These are phyloP conservation scores for Lasiodiplodia theobromae DNA, from an alignment of 2,329 filamentous ascomycete species.

Conservation along the genomic window DNA sequence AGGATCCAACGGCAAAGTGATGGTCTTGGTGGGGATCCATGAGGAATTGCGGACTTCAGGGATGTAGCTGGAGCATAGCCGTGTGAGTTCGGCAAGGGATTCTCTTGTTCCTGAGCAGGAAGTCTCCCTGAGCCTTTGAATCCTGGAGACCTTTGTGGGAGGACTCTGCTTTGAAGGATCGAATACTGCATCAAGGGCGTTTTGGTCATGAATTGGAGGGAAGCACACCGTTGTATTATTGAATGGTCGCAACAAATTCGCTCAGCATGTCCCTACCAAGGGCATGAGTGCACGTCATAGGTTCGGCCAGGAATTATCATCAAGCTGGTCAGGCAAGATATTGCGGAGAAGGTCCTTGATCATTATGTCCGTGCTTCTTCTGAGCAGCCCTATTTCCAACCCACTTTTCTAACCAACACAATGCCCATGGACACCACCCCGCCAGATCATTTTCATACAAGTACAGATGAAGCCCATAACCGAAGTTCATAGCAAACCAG, in stretches of 20 bases:
- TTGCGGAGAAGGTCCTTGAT: constrained; percentile 18
- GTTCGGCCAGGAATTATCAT: neutral
- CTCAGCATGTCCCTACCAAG: neutral
- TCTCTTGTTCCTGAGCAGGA: neutral
- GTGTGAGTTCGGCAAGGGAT: neutral
- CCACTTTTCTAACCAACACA: constrained; percentile 2
- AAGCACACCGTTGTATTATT: neutral
- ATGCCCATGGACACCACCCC: constrained; percentile 9
- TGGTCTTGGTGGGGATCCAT: neutral
- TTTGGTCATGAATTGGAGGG: neutral
- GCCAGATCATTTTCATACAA: constrained; percentile 15
- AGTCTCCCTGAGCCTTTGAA: neutral
- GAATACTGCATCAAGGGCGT: constrained; percentile 12
- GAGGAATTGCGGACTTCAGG: neutral
- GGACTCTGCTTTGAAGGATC: no score
- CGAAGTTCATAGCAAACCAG: constrained; percentile 1
- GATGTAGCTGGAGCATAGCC: neutral
- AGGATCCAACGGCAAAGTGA: neutral
- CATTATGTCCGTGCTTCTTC: constrained; percentile 5
- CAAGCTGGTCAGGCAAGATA: neutral
- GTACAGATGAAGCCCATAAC: constrained; percentile 23
- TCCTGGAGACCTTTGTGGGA: neutral
- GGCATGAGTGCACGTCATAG: neutral
- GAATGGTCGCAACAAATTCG: neutral
- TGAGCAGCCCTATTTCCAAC: neutral